Evolutionary conservation across 2,329 filamentous ascomycete species (phyloP).

Genomic region (Alternaria brassicae): DNA sequence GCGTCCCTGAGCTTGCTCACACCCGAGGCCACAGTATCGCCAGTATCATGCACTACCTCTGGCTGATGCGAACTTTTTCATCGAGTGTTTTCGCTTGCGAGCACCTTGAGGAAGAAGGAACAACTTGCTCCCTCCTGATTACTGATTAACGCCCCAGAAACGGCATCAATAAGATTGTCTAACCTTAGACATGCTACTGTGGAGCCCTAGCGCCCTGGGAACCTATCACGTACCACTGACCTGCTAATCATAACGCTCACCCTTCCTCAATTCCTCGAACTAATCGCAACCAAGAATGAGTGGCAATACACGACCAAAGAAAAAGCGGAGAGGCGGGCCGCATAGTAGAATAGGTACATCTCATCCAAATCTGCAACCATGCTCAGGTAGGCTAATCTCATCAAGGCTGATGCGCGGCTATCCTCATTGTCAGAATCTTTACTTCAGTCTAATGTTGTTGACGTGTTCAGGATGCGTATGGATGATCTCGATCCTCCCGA

Average conservation of each 20-base stretch:
- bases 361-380: neutral
- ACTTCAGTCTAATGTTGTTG: conserved; percentile 11
- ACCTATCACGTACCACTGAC: neutral
- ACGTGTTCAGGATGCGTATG: conserved; percentile 38
- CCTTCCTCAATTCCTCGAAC: neutral
- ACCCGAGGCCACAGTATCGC: neutral
- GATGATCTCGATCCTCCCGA: conserved; percentile 29
- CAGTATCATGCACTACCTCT: neutral
- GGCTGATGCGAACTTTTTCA: neutral
- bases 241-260: neutral
- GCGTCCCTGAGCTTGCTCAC: neutral
- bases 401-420: conserved; percentile 13
- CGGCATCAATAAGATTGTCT: no score
- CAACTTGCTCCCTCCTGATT: neutral
- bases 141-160: no score
- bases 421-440: neutral
- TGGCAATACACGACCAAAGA: conserved; percentile 20
- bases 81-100: neutral
- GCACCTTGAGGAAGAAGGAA: neutral
- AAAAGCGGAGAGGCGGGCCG: conserved; percentile 34
- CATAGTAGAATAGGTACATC: conserved; percentile 33
- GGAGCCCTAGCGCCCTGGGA: neutral
- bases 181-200: neutral
- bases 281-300: neutral
- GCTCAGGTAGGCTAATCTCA: neutral